These are phyloP conservation scores for Recurvomyces mirabilis DNA, from an alignment of 495 filamentous ascomycete species.

Conservation along the genomic window DNA sequence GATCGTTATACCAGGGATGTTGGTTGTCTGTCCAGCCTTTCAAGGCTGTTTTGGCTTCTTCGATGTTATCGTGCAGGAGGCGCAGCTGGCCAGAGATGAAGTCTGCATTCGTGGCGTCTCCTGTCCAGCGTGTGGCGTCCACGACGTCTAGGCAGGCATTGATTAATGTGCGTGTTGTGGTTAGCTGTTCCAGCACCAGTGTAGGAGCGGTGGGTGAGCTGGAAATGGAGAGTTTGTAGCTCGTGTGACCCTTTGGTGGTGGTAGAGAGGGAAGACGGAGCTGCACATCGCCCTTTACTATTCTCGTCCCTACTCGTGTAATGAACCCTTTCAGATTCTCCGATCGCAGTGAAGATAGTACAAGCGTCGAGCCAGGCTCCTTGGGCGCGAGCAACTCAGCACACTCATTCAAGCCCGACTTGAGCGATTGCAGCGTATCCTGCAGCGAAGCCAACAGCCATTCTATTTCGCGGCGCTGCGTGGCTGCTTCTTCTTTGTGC, in stretches of 20 bases:
- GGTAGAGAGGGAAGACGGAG: slow-evolving; percentile 37
- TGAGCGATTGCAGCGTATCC: slow-evolving; percentile 63
- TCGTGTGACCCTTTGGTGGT: slow-evolving; percentile 39
- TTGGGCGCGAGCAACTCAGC: slow-evolving; percentile 67
- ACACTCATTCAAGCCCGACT: slow-evolving; percentile 82
- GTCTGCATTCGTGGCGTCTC: slow-evolving; percentile 43
- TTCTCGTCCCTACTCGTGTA: slow-evolving; percentile 46
- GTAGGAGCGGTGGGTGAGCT: slow-evolving; percentile 38
- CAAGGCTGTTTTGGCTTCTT: slow-evolving; percentile 52
- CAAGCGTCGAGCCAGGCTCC: slow-evolving; percentile 75
- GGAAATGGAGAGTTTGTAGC: slow-evolving; percentile 47
- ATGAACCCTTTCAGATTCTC: slow-evolving; percentile 87
- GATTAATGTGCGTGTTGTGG: slow-evolving; percentile 60
- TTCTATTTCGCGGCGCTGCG: slow-evolving; percentile 62
- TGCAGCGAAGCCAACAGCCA: slow-evolving; percentile 78
- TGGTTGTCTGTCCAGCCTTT: slow-evolving; percentile 44
- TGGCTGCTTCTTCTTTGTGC: slow-evolving; percentile 53
- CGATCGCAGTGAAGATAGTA: slow-evolving; percentile 72
- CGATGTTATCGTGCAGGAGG: slow-evolving; percentile 62
- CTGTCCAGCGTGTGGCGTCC: slow-evolving; percentile 59
- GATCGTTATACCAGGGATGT: slow-evolving; percentile 48
- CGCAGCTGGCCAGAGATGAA: slow-evolving; percentile 74
- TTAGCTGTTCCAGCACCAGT: slow-evolving; percentile 54
- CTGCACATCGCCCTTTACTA: slow-evolving; percentile 32
- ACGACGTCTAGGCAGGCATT: slow-evolving; percentile 68